Base-by-base conservation (phyloP, 2,329 filamentous ascomycete genomes). In the Helotiales sp. region DNA sequence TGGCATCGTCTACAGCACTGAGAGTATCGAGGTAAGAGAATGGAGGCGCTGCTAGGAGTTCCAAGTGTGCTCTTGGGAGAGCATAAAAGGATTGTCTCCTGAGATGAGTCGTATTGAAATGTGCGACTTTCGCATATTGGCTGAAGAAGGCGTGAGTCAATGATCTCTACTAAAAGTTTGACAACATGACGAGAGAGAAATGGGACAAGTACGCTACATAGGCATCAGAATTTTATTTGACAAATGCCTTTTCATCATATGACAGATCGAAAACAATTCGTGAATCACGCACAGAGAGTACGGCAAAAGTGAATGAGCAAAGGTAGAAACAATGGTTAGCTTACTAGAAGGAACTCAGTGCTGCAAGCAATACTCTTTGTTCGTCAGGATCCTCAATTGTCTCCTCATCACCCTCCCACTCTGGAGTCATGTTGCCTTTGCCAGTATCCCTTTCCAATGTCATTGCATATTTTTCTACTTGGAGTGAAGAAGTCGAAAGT, bases 51-150 rank as follows among this genome's bases (percentile, higher is more conserved):
- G 93, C 89, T 0, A 99, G 86, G 76, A 97, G 85, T 75, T 91
- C 87, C 89, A 93, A 96, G 78, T 99, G 94, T 1, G 86, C 83
- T 66, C 90, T 88, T 1, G 95, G 93, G 6, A 99, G 85, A 8
- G 93, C 92, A 78, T 98, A 99, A 80, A 99, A 97, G 15, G 93
- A 91, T 79, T 96, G 93, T 30, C 96, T 89, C 24, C 96, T 90
- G 20, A 94, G 86, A 79, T 98, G 95, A 4, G 95, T 98, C 71
- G 92, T 90, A 79, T 97, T 96, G 81, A 91, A 91, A 78, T 98
- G 95, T 5, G 94, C 91, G 26, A 89, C 87, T 74, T 90, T 91
- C 71, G 92, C 90, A 78, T 97, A 97, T 80, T 94, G 92, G 63
- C 93, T 96, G 73, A 20, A 65, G 47, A 30, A 28, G 34, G n/a